Base-by-base conservation (phyloP, 768 basidiomycete genomes). In the Boletus barrowsii region DNA sequence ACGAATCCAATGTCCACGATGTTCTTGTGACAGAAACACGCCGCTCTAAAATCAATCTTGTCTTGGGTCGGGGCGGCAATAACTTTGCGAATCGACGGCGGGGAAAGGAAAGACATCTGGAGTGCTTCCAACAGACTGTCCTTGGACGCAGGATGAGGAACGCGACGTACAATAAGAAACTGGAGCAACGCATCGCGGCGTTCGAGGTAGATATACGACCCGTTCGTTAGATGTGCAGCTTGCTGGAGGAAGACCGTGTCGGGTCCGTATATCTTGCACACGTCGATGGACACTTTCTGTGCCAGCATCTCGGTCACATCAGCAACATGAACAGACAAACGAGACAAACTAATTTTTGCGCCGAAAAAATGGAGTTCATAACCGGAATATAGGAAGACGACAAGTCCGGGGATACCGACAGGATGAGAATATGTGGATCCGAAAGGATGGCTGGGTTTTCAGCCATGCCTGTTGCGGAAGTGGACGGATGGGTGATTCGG, bases 291-390 rank as follows among this genome's bases (percentile, higher is more conserved):
- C 18, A 96, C 90, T 85, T 92, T 95, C 96, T 98, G 37, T 18
- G 42, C 41, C 42, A 44, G 50, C 6, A 7, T 41, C 6, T 55
- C 44, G 37, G 82, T 81, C 51, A 54, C 3, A 15, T 49, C 35
- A 18, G 5, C 15, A 18, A 32, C 30, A 20, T 11, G 37, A 40
- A 43, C 51, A 33, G 22, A 48, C 29, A 40, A 52, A 20, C 6
- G 7, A 18, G 47, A 71, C 87, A 61, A 58, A 91, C 96, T 61
- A 93, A 78, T 75, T 99, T 99, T 72, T 99, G 97, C 5, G 97
- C 97, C 17, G 95, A 94, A 73, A 99, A 99, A 46, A 98, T 98
- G 50, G 94, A 87, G 68, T 98, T 98, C 97, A 99, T 99, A 68
- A 98, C 86, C 24, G 96, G 92, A 46, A 98, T 96, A 72, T 99